Evolutionary conservation across 2,329 filamentous ascomycete species (phyloP), one percentile per base, ranked within the genome.

Genomic region (Bipolaris cookei): DNA sequence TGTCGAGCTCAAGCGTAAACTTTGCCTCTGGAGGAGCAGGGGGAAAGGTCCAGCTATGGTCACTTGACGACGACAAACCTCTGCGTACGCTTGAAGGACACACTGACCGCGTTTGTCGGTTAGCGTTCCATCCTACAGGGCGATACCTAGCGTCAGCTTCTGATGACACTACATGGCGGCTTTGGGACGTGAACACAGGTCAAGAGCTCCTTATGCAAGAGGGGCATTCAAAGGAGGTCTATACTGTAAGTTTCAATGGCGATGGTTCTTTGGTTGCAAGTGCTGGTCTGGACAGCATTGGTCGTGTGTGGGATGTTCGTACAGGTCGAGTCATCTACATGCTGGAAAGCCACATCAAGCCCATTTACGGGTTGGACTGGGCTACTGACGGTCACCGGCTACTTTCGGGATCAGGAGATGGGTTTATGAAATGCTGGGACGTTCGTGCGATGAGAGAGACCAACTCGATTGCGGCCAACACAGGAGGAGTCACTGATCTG

Each of bases 391-490:
- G 94, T 5, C 89, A 97, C 75, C 87, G 95, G n/a, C 86, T 98
- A 7, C 81, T 98, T n/a, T 92, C 92, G 0, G 93, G 92, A 1
- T 96, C 92, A 13, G 92, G 89, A 2, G 95, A 99, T 72, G 94
- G 94, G 16, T 98, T 95, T 86, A 88, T 97, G 70, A 98, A 97
- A 77, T 97, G 94, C 78, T 99, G 95, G 95, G 95, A 99, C 73
- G 84, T 99, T 50, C 88, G 95, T 43, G 94, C 95, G 69, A 93
- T 98, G 46, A 86, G 90, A 67, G 88, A 88, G 62, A 89, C 86
- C 0, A 94, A 91, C 11, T 91, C 90, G 16, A 90, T 99, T 44
- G 95, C 94, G 46, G 94, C 95, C 6, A 95, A 99, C 76, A 89
- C 87, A 47, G 94, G 92, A 63, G 90, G 95, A 32, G 93, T 99